phyloP scores from a whole-genome alignment of 805 yeast genomes.

The Starmerella bombicola region DNA sequence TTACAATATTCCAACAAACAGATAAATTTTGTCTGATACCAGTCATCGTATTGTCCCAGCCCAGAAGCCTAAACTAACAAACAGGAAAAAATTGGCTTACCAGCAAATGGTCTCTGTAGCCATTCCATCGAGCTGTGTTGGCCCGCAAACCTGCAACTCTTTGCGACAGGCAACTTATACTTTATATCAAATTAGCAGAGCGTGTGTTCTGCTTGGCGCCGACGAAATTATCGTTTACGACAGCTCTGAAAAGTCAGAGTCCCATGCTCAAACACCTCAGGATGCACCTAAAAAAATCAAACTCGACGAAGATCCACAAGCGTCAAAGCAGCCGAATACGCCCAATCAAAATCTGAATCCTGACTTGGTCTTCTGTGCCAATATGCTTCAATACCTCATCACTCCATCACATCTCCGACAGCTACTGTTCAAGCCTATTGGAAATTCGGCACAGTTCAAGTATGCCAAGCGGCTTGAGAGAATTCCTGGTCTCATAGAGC shows the following conservation, averaged over 20 bases:
- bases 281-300: constrained; percentile 27
- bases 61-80: too few species aligned
- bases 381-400: constrained; percentile 63
- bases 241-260: constrained; percentile 26
- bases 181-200: constrained; percentile 68
- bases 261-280: constrained; percentile 21
- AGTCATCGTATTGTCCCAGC: too few species aligned
- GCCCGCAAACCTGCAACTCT: constrained; percentile 43
- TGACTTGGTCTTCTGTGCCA: constrained; percentile 31
- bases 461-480: constrained; percentile 61
- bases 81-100: too few species aligned
- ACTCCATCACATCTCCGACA: constrained; percentile 74
- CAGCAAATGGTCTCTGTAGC: constrained; percentile 35
- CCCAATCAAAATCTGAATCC: constrained; percentile 14
- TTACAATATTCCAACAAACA: too few species aligned
- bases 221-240: constrained; percentile 65
- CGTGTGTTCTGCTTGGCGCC: constrained; percentile 55
- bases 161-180: constrained; percentile 61
- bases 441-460: constrained; percentile 21
- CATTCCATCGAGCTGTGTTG: constrained; percentile 56
- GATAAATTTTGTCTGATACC: too few species aligned
- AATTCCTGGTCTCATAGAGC: constrained; percentile 57
- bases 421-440: constrained; percentile 39
- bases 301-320: constrained; percentile 21
- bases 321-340: too few species aligned